Percentiles rank a stretch among this genome's conserved stretches.
These are phyloP conservation scores for Corynascus novoguineensis DNA, from an alignment of 495 filamentous ascomycete genomes.

Conservation along the genomic window DNA sequence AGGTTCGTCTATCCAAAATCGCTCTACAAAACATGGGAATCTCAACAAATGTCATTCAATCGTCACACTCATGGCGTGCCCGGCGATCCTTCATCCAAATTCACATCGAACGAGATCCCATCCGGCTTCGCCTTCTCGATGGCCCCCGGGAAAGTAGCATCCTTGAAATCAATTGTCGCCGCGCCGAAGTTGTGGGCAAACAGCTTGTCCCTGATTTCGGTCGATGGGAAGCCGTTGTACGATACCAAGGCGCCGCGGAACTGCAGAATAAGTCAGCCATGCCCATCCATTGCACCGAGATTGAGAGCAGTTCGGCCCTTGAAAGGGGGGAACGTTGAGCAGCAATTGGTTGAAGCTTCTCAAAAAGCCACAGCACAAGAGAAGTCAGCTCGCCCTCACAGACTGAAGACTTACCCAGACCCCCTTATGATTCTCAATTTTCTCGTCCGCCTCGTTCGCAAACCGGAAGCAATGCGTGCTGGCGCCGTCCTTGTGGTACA, in stretches of 20 bases:
- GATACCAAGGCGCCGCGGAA: constrained; percentile 35
- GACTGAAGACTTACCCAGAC: too few relatives aligned
- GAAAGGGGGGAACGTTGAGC: too few relatives aligned
- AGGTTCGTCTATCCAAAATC: too few relatives aligned
- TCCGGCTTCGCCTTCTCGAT: constrained; percentile 29
- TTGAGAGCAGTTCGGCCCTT: too few relatives aligned
- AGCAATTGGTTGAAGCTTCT: too few relatives aligned
- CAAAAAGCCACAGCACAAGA: too few relatives aligned
- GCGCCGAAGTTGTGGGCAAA: constrained; percentile 30
- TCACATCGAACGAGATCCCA: constrained; percentile 32
- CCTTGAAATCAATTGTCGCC: constrained; percentile 36
- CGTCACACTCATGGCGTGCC: constrained; percentile 24
- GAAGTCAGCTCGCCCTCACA: too few relatives aligned
- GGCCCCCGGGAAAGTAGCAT: constrained; percentile 28
- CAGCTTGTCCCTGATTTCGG: constrained; percentile 21
- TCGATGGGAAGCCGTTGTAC: constrained; percentile 35
- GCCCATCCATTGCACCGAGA: too few relatives aligned
- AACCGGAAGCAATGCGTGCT: constrained; percentile 42
- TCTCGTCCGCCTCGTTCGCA: constrained; percentile 33
- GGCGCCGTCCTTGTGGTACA: constrained; percentile 43
- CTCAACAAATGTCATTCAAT: too few relatives aligned
- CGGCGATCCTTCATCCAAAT: constrained; percentile 36
- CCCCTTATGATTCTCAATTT: constrained; percentile 37
- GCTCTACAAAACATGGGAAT: background rate
- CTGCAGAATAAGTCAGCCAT: too few relatives aligned